phyloP scores from a whole-genome alignment of 2,329 filamentous ascomycete genomes.

The Fusarium oligoseptatum region DNA sequence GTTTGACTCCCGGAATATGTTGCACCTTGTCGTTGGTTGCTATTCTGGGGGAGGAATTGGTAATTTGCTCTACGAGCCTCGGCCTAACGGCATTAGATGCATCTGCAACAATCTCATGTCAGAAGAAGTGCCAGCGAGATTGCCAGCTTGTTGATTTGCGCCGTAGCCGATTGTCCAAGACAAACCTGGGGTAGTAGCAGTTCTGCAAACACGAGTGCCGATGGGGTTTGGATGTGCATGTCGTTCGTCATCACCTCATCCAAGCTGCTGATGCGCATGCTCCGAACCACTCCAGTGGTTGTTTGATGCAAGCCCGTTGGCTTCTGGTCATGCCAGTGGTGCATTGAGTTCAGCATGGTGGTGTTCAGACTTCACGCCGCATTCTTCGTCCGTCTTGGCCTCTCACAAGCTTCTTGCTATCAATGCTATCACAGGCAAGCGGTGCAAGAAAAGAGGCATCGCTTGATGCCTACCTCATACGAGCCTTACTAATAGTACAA shows the following conservation, averaged over 20 bases:
- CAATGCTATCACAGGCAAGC: background rate
- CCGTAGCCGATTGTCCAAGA: conserved; percentile 27
- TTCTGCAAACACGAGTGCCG: conserved; percentile 6
- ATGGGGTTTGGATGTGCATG: conserved; percentile 5
- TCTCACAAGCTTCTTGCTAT: conserved; percentile 6
- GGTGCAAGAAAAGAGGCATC: too few relatives aligned
- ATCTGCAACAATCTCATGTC: conserved; percentile 13
- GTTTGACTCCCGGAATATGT: background rate
- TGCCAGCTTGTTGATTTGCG: conserved; percentile 18
- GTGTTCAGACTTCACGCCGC: background rate
- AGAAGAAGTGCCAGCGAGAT: background rate
- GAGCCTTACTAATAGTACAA: too few relatives aligned
- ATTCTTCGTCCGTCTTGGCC: conserved; percentile 3
- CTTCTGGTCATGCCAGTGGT: background rate
- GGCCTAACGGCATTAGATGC: conserved; percentile 24
- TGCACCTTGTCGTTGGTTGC: conserved; percentile 4
- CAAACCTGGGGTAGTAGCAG: conserved; percentile 34
- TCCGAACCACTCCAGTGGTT: background rate
- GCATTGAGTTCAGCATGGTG: background rate
- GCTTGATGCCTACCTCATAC: too few relatives aligned
- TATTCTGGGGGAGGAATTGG: conserved; percentile 8
- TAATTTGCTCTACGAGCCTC: conserved; percentile 20
- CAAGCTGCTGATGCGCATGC: conserved; percentile 10
- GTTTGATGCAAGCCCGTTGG: conserved; percentile 31
- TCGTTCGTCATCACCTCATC: conserved; percentile 8